Conservation (phyloP, 2,329 filamentous ascomycete species). For the Talaromyces verruculosus region DNA sequence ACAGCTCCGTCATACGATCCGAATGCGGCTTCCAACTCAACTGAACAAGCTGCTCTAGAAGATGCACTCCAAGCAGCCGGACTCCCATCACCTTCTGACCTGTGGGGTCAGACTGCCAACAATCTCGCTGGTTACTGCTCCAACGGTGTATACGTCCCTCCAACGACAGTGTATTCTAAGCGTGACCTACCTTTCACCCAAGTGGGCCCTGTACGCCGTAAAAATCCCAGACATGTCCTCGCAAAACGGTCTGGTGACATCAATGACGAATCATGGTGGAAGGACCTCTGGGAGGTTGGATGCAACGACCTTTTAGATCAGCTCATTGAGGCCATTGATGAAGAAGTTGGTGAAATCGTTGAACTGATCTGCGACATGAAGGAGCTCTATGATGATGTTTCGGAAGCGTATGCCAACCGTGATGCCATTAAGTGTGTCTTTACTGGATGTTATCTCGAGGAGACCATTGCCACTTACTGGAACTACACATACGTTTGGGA, state of each 20-base stretch:
- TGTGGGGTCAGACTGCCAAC: not conserved
- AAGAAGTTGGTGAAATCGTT: not conserved
- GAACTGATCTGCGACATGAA: not conserved
- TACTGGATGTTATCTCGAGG: not conserved
- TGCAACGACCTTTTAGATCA: not conserved
- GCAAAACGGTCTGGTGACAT: not conserved
- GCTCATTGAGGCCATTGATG: not conserved
- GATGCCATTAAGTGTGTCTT: not conserved
- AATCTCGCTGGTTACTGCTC: conserved; percentile 4
- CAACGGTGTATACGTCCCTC: not conserved
- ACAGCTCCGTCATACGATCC: not conserved
- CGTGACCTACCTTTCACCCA: not conserved
- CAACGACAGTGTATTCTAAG: not conserved
- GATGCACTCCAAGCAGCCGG: not conserved
- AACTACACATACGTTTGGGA: not conserved
- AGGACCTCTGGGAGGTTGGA: not conserved
- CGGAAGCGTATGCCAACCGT: not conserved
- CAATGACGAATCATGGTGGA: not conserved
- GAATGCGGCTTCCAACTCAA: not conserved
- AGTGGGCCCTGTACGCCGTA: not conserved
- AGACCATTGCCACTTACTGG: not conserved
- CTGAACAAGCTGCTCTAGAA: not conserved
- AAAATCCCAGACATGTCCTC: not conserved
- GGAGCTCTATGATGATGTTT: not conserved
- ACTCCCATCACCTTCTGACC: not conserved